Evolutionary conservation across 768 basidiomycete species (phyloP).

Genomic region (Trametes cubensis): DNA sequence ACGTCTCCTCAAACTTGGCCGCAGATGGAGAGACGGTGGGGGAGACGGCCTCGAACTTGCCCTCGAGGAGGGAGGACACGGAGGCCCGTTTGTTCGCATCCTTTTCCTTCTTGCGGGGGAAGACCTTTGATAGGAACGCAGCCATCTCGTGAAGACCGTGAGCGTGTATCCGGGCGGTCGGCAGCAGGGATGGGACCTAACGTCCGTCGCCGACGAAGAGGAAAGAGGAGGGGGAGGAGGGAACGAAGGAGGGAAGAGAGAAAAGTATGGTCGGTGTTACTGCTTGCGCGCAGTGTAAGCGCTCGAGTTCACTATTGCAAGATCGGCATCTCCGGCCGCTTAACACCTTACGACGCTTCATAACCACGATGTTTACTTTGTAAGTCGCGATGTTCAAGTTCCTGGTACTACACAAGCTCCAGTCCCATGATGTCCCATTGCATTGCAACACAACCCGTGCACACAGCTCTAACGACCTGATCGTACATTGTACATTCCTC

Average conservation of each 20-base stretch:
- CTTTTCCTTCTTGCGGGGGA: conserved; percentile 73
- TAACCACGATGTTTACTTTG: no score
- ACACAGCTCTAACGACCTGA: not conserved
- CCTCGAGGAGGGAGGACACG: conserved; percentile 60
- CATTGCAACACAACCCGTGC: not conserved
- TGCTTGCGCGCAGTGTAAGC: not conserved
- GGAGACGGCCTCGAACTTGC: conserved; percentile 74
- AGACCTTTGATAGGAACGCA: conserved; percentile 77
- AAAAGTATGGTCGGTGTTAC: not conserved
- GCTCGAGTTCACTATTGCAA: no score
- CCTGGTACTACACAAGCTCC: no score
- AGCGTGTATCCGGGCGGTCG: not conserved
- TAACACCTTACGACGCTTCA: no score
- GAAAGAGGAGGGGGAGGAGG: not conserved
- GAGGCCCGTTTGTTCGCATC: conserved; percentile 41
- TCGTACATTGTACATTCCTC: not conserved
- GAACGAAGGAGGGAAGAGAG: not conserved
- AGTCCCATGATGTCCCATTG: no score
- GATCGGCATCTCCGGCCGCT: no score
- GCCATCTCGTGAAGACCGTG: conserved; percentile 40
- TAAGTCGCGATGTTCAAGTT: no score
- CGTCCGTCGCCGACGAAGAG: conserved; percentile 20
- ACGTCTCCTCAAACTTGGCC: conserved; percentile 28
- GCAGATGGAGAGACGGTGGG: conserved; percentile 45
- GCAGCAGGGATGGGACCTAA: conserved; percentile 19